phyloP scores from a whole-genome alignment of 2,329 filamentous ascomycete genomes.

The Biscogniauxia sp. region DNA sequence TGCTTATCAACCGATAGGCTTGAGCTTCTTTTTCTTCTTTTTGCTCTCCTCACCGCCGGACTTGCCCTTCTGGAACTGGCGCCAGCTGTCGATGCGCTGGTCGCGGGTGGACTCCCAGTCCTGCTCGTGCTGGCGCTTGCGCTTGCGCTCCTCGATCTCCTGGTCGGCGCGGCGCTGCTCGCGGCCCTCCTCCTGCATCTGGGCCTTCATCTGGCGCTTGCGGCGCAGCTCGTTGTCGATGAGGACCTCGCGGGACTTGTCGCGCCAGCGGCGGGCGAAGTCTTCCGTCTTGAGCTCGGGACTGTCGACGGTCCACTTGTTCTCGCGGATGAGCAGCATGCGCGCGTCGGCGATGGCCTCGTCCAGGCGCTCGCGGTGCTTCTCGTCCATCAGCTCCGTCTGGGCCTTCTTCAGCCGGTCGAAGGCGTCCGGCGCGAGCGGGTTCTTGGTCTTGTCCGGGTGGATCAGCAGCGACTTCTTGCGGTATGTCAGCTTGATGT shows the following conservation, averaged over 20 bases:
- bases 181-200: slow-evolving; percentile 94
- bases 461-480: slow-evolving; percentile 99
- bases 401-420: slow-evolving; percentile 96
- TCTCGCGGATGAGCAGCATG: slow-evolving; percentile 89
- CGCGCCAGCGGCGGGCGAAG: slow-evolving; percentile 82
- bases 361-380: slow-evolving; percentile 80
- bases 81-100: slow-evolving; percentile 89
- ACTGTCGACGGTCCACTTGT: slow-evolving; percentile 88
- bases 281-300: slow-evolving; percentile 80
- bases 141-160: slow-evolving; percentile 75
- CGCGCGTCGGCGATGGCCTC: slow-evolving; percentile 95
- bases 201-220: slow-evolving; percentile 81
- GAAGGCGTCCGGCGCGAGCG: slow-evolving; percentile 88
- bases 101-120: slow-evolving; percentile 94
- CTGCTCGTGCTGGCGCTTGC: slow-evolving; percentile 88
- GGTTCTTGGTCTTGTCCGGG: slow-evolving; percentile 94
- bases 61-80: slow-evolving; percentile 80
- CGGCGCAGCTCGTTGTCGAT: slow-evolving; percentile 89
- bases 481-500: slow-evolving; percentile 93
- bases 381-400: slow-evolving; percentile 88
- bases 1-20: slow-evolving; percentile 52
- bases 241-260: slow-evolving; percentile 85
- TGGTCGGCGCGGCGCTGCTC: slow-evolving; percentile 84
- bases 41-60: slow-evolving; percentile 44
- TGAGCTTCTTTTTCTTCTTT: slow-evolving; percentile 72